Percentiles rank a stretch among this genome's conserved stretches.
Conservation (phyloP, 495 filamentous ascomycete genomes). For the Filosporella fistucella region DNA sequence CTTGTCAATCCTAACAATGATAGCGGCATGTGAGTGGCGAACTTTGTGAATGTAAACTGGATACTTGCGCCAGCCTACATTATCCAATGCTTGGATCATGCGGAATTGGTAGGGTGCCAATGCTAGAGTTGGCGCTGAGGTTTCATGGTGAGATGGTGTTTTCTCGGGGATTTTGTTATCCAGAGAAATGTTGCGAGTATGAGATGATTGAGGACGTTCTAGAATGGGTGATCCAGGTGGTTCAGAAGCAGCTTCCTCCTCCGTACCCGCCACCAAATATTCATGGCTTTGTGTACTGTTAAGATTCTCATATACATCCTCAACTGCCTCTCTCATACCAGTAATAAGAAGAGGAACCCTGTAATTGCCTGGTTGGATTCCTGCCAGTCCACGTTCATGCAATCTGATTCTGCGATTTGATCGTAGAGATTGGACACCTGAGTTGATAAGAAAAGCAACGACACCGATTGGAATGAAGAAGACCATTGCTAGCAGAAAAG, state of each 20-base stretch:
- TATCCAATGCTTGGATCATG: conserved; percentile 75
- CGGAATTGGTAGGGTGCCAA: conserved; percentile 74
- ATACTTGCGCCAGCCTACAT: conserved; percentile 74
- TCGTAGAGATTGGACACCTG: conserved; percentile 65
- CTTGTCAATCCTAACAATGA: conserved; percentile 69
- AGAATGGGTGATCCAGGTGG: conserved; percentile 1
- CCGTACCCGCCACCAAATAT: conserved; percentile 27
- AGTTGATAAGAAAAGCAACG: conserved; percentile 68
- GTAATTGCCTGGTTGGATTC: conserved; percentile 59
- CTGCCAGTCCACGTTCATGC: conserved; percentile 68
- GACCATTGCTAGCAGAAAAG: conserved; percentile 56
- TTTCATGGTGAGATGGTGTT: conserved; percentile 14
- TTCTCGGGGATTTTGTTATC: not conserved
- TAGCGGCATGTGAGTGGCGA: conserved; percentile 81
- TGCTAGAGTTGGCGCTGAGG: conserved; percentile 63
- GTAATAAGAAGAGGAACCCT: conserved; percentile 71
- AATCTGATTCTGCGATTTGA: conserved; percentile 68
- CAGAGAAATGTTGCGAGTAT: not conserved
- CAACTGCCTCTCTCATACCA: conserved; percentile 64
- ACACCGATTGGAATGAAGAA: conserved; percentile 66
- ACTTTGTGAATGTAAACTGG: conserved; percentile 81
- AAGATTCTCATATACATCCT: conserved; percentile 68
- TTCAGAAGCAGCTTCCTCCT: conserved; percentile 19
- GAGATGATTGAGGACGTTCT: not conserved
- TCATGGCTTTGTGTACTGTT: conserved; percentile 57